A percentile compares a stretch with the other conserved stretches of the same genome.
Evolutionary conservation across 2,329 filamentous ascomycete species (phyloP).

Genomic region (Phaeosphaeriaceae sp.): DNA sequence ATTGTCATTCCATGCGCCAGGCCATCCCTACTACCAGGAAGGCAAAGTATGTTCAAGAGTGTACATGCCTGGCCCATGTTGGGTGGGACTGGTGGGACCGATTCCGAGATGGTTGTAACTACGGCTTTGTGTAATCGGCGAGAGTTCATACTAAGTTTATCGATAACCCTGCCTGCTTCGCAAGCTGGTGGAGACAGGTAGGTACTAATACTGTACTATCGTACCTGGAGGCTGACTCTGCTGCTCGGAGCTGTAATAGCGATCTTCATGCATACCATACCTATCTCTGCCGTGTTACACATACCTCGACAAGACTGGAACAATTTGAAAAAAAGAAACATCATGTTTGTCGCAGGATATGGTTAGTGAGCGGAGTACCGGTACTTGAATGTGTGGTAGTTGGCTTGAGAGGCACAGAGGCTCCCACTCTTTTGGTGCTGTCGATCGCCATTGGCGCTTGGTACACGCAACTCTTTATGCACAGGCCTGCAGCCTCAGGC

Average conservation of each 20-base stretch:
- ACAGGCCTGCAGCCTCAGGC: constrained; percentile 3
- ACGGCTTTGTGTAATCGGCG: no score
- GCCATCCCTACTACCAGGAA: constrained; percentile 21
- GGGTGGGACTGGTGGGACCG: no score
- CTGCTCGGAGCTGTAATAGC: no score
- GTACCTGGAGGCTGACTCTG: no score
- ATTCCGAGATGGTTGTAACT: no score
- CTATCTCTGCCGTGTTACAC: constrained; percentile 5
- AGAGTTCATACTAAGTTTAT: no score
- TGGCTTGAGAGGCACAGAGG: constrained; percentile 14
- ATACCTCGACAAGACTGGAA: constrained; percentile 4
- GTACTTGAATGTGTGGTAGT: constrained; percentile 12
- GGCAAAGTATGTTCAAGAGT: constrained; percentile 4
- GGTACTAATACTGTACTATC: no score
- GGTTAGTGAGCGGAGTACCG: constrained; percentile 2
- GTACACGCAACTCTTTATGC: constrained; percentile 6
- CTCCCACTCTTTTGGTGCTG: constrained; percentile 30
- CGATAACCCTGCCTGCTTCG: no score
- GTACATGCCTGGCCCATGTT: not conserved
- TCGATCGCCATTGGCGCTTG: constrained; percentile 8
- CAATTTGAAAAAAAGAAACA: constrained; percentile 8
- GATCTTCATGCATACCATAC: no score
- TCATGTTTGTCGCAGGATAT: constrained; percentile 5
- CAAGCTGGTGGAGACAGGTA: no score
- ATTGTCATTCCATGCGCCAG: constrained; percentile 20